These are phyloP conservation scores for Neofusicoccum kwambonambiense DNA, from an alignment of 2,329 filamentous ascomycete species.

Conservation along the genomic window DNA sequence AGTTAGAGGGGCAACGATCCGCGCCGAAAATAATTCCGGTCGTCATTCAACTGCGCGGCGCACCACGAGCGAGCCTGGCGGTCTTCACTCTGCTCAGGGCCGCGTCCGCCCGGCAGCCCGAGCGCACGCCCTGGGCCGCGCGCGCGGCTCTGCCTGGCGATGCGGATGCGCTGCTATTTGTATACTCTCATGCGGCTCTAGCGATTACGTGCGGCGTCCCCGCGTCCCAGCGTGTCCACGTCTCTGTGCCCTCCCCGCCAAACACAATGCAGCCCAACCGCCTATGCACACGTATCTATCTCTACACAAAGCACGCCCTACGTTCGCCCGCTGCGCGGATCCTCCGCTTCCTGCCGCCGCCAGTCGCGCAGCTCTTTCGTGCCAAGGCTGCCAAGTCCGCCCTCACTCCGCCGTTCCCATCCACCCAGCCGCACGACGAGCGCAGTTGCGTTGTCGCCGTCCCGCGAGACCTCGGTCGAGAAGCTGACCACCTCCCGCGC, in stretches of 20 bases:
- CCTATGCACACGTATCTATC: background rate
- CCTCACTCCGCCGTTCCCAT: conserved; percentile 72
- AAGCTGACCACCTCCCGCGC: conserved; percentile 77
- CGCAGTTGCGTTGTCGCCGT: conserved; percentile 64
- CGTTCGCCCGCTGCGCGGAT: conserved; percentile 66
- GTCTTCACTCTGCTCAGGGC: background rate
- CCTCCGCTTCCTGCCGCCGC: conserved; percentile 73
- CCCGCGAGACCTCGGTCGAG: conserved; percentile 74
- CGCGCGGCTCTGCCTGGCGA: background rate
- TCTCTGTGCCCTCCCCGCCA: conserved; percentile 7
- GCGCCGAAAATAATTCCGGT: background rate
- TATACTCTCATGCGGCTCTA: conserved; percentile 5
- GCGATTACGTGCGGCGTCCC: background rate
- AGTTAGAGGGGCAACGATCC: conserved; percentile 13
- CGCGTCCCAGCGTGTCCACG: background rate
- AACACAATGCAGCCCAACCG: conserved; percentile 1
- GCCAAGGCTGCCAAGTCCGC: conserved; percentile 81
- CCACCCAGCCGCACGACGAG: conserved; percentile 63
- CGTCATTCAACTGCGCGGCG: background rate
- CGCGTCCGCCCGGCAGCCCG: conserved; percentile 2
- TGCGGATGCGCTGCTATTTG: background rate
- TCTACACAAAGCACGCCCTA: background rate
- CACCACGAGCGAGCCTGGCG: too few relatives aligned
- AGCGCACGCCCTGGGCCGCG: background rate
- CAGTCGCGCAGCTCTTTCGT: conserved; percentile 91